A percentile compares a stretch with the other conserved stretches of the same genome.
Evolutionary conservation across 352 stramenopile species (phyloP).

Genomic region (Peronospora belbahrii): DNA sequence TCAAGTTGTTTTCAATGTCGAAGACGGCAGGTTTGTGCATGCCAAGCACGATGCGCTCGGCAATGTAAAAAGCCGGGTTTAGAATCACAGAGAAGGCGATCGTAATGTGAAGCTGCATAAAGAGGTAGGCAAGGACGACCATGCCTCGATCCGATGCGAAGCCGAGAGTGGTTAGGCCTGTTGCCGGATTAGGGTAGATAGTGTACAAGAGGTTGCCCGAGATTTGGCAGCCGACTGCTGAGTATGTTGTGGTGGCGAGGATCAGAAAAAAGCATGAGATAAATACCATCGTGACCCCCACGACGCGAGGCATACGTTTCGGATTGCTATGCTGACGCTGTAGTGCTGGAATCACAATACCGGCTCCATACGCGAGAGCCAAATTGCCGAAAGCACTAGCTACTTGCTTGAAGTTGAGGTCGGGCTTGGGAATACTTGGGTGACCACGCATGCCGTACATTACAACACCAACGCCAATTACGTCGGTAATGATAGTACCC

Average conservation of each 20-base stretch:
- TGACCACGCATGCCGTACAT: constrained; percentile 35
- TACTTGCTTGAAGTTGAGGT: constrained; percentile 42
- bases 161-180: constrained; percentile 26
- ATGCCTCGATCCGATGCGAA: constrained; percentile 30
- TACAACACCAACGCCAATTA: constrained; percentile 31
- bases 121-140: constrained; percentile 42
- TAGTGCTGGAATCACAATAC: constrained; percentile 38
- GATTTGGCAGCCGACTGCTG: constrained; percentile 42
- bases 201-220: constrained; percentile 44
- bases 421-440: constrained; percentile 18
- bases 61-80: constrained; percentile 38
- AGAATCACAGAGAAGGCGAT: constrained; percentile 49
- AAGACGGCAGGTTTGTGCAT: constrained; percentile 32
- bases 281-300: constrained; percentile 34
- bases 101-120: constrained; percentile 54
- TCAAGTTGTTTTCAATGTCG: constrained; percentile 24
- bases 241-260: constrained; percentile 33
- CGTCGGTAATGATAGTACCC: constrained; percentile 37
- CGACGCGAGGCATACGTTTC: constrained; percentile 41
- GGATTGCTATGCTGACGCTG: constrained; percentile 44
- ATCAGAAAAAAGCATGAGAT: constrained; percentile 36
- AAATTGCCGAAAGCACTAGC: constrained; percentile 42
- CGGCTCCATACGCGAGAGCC: constrained; percentile 43
- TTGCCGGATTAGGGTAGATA: constrained; percentile 30
- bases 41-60: constrained; percentile 39